Base-by-base conservation (phyloP, 2,329 filamentous ascomycete genomes). In the Penicillium sp. region DNA sequence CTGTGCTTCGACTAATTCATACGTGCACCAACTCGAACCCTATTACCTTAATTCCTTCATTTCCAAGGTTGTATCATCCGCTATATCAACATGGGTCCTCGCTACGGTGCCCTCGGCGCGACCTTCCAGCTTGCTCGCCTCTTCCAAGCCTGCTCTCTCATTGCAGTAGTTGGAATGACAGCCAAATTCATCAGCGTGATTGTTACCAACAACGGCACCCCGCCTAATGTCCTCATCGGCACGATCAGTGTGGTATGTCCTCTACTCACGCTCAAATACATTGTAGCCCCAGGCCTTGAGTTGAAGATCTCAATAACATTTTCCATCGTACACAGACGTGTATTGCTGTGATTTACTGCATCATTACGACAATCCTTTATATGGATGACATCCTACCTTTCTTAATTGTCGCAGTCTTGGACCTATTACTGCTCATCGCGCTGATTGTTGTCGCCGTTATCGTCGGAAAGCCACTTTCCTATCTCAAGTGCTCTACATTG, bases 141-240 rank as follows among this genome's bases (percentile, higher is more conserved):
- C 54, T 80, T 92, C 62, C 87, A 95, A 71, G 81, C 85, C 56
- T 75, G 89, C 59, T 85, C 84, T 24, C 87, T 96, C 68, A 80
- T 94, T 54, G 80, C 86, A 55, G 86, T 94, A 62, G 88, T 96
- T 61, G 91, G 91, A 43, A 84, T 96, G 71, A 86, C 86, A 0
- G 85, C 88, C 67, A 91, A 92, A 74, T 95, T 96, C 74, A 87
- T 96, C 66, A 81, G 86, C 22, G 82, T 90, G 64, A 91, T 95
- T 70, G 84, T 91, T 43, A 77, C 80, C 42, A 83, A 80, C 21
- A 82, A 86, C 59, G 83, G 87, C 52, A 80, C 83, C 29, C 85
- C 89, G 0, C 90, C 91, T 0, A 79, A 84, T 48, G 85, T 92
- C 44, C 80, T 97, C 21, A 83, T 96, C 29, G 91, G 86, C 29